These are phyloP conservation scores for Cordyceps farinosa DNA, from an alignment of 2,329 filamentous ascomycete species.

Conservation along the genomic window DNA sequence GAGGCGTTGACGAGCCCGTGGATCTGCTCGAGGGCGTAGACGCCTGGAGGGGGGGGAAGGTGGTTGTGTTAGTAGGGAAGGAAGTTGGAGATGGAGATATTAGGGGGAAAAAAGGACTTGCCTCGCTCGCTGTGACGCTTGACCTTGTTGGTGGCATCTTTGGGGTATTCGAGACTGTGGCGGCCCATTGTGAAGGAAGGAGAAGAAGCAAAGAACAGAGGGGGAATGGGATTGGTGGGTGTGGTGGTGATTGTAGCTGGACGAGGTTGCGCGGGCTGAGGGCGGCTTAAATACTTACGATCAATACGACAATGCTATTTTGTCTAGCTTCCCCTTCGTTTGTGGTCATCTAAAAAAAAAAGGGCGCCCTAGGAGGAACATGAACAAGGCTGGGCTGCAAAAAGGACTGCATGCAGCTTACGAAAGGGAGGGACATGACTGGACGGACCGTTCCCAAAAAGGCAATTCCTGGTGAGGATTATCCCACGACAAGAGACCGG, in stretches of 20 bases:
- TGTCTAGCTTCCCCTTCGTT: not conserved
- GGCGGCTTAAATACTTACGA: not conserved
- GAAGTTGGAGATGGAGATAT: not conserved
- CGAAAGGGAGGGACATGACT: conserved; percentile 2
- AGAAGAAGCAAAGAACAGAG: not conserved
- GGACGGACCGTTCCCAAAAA: not conserved
- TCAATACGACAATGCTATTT: not conserved
- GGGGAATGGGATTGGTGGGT: not conserved
- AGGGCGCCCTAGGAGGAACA: not conserved
- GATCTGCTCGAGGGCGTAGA: conserved; percentile 69
- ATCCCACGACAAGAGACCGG: not conserved
- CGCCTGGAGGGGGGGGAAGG: conserved; percentile 42
- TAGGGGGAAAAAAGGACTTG: conserved; percentile 29
- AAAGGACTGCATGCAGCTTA: not conserved
- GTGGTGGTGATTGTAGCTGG: not conserved
- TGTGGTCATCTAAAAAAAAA: not conserved
- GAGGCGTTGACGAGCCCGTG: conserved; percentile 71
- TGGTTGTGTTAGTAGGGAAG: not conserved
- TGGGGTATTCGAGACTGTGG: conserved; percentile 56
- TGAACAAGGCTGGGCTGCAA: not conserved
- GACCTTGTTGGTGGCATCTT: conserved; percentile 59
- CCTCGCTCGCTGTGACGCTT: conserved; percentile 65
- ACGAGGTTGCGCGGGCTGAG: not conserved
- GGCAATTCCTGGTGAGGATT: not conserved
- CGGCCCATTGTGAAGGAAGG: conserved; percentile 31